A percentile compares a stretch with the other conserved stretches of the same genome.
phyloP scores from a whole-genome alignment of 805 yeast species.

The Ogataea ramenticola region DNA sequence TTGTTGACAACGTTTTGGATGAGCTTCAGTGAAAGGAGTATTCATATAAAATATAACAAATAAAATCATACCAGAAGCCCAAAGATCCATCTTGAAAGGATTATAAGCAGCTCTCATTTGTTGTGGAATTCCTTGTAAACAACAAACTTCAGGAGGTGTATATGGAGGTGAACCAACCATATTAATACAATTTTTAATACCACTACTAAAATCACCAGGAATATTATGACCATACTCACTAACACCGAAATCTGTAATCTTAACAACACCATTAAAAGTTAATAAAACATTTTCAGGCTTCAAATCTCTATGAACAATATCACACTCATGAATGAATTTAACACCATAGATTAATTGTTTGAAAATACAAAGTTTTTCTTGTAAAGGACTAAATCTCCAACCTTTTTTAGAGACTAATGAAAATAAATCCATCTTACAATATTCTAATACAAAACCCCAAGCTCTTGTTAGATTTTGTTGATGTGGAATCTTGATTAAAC shows the following conservation, averaged over 20 bases:
- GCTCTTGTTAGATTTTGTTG: slow-evolving; percentile 51
- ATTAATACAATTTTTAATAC: slow-evolving; percentile 33
- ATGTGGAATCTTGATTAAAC: slow-evolving; percentile 53
- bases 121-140: slow-evolving; percentile 30
- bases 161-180: slow-evolving; percentile 83
- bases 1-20: slow-evolving; percentile 28
- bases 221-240: slow-evolving; percentile 59
- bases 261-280: slow-evolving; percentile 45
- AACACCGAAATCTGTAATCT: slow-evolving; percentile 93
- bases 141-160: slow-evolving; percentile 74
- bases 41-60: slow-evolving; percentile 54
- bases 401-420: slow-evolving; percentile 50
- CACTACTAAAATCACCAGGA: slow-evolving; percentile 44
- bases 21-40: slow-evolving; percentile 55
- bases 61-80: slow-evolving; percentile 70
- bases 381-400: slow-evolving; percentile 45
- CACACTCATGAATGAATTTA: slow-evolving; percentile 59
- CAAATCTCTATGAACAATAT: slow-evolving; percentile 89
- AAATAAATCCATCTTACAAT: slow-evolving; percentile 55
- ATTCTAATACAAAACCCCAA: slow-evolving; percentile 75
- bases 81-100: slow-evolving; percentile 66
- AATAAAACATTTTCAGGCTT: slow-evolving; percentile 90
- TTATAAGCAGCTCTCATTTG: slow-evolving; percentile 36
- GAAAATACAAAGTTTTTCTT: slow-evolving; percentile 62
- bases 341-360: slow-evolving; percentile 65